Percentiles rank a stretch among this genome's conserved stretches.
phyloP scores from a whole-genome alignment of 108 stramenopile species.

The Skeletonema grethae region DNA sequence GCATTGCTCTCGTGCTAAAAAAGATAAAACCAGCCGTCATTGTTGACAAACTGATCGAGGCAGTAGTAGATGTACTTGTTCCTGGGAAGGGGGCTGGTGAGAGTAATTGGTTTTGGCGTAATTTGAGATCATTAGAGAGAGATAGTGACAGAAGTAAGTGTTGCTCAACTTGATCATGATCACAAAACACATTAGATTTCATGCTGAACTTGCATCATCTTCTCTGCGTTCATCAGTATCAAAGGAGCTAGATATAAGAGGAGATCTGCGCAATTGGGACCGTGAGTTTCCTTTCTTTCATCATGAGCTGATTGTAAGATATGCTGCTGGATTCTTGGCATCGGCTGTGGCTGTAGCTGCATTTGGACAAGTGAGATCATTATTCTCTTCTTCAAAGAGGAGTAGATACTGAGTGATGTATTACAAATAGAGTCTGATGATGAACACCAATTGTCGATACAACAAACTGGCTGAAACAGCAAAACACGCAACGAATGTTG shows the following conservation, averaged over 20 bases:
- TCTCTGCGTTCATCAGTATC: conserved; percentile 17
- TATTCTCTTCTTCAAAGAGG: conserved; percentile 26
- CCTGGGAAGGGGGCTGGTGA: conserved; percentile 84
- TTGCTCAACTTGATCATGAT: not conserved
- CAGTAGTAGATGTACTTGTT: conserved; percentile 62
- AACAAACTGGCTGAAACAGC: not conserved
- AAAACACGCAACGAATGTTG: not conserved
- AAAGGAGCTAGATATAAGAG: conserved; percentile 74
- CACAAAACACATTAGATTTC: not conserved
- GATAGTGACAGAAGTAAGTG: conserved; percentile 26
- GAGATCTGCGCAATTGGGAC: conserved; percentile 76
- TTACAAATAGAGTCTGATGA: not conserved
- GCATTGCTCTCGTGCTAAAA: not conserved
- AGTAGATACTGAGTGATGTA: not conserved
- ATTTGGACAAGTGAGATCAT: conserved; percentile 28
- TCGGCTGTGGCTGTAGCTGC: conserved; percentile 59
- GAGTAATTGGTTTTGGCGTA: conserved; percentile 51
- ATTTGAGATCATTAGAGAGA: conserved; percentile 34
- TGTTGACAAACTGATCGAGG: conserved; percentile 69
- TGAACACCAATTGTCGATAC: not conserved
- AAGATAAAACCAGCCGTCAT: conserved; percentile 73
- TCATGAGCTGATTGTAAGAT: conserved; percentile 84
- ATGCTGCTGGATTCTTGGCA: conserved; percentile 62
- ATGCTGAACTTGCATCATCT: not conserved
- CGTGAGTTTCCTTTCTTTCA: conserved; percentile 76